Conservation (phyloP, 129 eudicot species). For the Flaveria bidentis region DNA sequence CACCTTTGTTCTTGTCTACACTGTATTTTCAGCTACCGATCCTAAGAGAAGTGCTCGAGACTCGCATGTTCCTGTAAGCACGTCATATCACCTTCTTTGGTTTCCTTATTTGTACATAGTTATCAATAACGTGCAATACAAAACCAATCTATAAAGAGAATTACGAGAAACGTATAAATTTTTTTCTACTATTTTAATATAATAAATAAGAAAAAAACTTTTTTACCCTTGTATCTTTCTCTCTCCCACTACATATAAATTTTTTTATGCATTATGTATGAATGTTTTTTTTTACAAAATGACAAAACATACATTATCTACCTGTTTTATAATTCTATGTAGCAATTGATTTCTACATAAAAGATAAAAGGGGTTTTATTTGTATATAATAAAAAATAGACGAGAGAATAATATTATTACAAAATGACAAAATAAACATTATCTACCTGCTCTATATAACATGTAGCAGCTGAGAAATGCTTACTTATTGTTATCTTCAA, state of each 20-base stretch:
- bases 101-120: too few species aligned
- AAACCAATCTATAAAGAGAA: not conserved
- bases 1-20: conserved; percentile 83
- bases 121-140: not conserved
- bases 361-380: too few species aligned
- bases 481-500: conserved; percentile 24
- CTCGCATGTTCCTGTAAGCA: conserved; percentile 92
- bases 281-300: too few species aligned
- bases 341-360: too few species aligned
- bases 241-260: too few species aligned
- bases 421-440: conserved; percentile 22
- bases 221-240: too few species aligned
- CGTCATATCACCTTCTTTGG: not conserved
- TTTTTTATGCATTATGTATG: too few species aligned
- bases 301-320: too few species aligned
- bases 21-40: conserved; percentile 84
- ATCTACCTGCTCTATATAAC: not conserved
- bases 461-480: conserved; percentile 31
- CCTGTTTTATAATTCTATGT: too few species aligned
- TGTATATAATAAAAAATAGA: not conserved
- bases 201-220: too few species aligned
- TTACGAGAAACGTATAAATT: too few species aligned
- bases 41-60: conserved; percentile 94
- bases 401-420: conserved; percentile 32
- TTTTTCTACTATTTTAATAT: too few species aligned